Percentiles rank a stretch among this genome's conserved stretches.
Evolutionary conservation across 2,329 filamentous ascomycete species (phyloP).

Genomic region (Ascochyta pisi): DNA sequence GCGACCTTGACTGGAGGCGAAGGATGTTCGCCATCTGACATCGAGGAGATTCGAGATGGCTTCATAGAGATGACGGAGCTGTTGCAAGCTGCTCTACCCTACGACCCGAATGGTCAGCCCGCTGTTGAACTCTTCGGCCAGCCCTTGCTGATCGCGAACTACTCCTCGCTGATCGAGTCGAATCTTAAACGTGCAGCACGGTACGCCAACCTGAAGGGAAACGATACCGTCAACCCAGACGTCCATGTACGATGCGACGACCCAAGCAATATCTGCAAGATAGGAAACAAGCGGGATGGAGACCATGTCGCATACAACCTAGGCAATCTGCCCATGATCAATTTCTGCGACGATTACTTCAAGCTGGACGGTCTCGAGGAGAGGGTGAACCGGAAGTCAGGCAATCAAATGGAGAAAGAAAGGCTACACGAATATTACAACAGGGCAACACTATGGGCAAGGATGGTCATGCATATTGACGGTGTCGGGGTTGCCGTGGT

Average conservation of each 20-base stretch:
- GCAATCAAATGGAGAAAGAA: constrained; percentile 32
- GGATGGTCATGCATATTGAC: constrained; percentile 45
- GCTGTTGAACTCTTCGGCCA: constrained; percentile 41
- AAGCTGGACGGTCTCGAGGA: constrained; percentile 32
- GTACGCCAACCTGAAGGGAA: constrained; percentile 36
- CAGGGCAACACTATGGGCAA: constrained; percentile 43
- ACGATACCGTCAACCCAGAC: constrained; percentile 34
- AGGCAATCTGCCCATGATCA: constrained; percentile 45
- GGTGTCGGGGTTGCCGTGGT: constrained; percentile 39
- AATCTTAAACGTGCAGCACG: constrained; percentile 41
- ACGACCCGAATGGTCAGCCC: constrained; percentile 31
- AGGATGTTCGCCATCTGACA: constrained; percentile 34
- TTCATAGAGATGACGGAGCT: constrained; percentile 44
- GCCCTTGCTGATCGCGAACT: constrained; percentile 32
- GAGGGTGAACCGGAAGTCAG: constrained; percentile 32
- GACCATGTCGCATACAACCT: constrained; percentile 44
- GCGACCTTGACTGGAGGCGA: constrained; percentile 42
- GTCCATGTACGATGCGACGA: constrained; percentile 47
- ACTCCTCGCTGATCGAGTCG: constrained; percentile 36
- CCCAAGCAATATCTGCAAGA: constrained; percentile 35
- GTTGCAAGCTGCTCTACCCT: constrained; percentile 34
- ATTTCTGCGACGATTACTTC: constrained; percentile 44
- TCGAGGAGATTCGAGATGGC: constrained; percentile 37
- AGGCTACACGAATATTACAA: constrained; percentile 43
- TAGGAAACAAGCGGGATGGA: constrained; percentile 38